These are phyloP conservation scores for Prunus padus DNA, from an alignment of 306 rosid species.

Conservation along the genomic window DNA sequence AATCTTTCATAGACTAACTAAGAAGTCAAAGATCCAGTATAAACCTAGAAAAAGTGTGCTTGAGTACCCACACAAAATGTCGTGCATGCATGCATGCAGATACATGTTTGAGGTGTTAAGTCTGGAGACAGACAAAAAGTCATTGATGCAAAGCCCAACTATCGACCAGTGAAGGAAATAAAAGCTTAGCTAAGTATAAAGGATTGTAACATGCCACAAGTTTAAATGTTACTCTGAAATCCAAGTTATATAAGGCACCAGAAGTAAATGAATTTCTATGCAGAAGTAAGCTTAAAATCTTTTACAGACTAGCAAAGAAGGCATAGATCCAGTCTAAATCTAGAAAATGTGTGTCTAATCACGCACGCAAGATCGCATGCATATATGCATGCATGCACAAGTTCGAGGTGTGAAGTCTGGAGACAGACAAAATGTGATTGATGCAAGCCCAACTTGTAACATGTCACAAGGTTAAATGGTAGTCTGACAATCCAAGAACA, in stretches of 20 bases:
- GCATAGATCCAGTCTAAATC: background rate
- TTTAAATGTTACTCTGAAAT: too few relatives aligned
- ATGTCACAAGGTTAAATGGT: background rate
- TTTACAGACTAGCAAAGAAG: background rate
- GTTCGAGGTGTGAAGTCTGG: background rate
- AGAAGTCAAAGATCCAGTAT: background rate
- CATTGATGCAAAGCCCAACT: background rate
- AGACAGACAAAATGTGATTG: background rate
- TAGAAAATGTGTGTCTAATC: background rate
- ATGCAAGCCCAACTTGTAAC: background rate
- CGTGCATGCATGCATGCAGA: background rate
- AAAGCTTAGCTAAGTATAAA: background rate
- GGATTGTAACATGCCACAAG: background rate
- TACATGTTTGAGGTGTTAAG: background rate
- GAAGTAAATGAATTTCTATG: background rate
- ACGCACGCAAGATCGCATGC: background rate
- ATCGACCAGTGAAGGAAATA: background rate
- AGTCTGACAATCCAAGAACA: background rate
- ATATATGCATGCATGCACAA: background rate
- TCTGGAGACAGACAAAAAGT: background rate
- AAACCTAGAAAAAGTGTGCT: background rate
- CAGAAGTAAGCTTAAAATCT: conserved; percentile 4
- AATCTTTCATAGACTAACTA: background rate
- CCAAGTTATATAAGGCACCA: too few relatives aligned
- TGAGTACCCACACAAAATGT: background rate